phyloP scores from a whole-genome alignment of 306 rosid genomes.

The Albizia julibrissin region DNA sequence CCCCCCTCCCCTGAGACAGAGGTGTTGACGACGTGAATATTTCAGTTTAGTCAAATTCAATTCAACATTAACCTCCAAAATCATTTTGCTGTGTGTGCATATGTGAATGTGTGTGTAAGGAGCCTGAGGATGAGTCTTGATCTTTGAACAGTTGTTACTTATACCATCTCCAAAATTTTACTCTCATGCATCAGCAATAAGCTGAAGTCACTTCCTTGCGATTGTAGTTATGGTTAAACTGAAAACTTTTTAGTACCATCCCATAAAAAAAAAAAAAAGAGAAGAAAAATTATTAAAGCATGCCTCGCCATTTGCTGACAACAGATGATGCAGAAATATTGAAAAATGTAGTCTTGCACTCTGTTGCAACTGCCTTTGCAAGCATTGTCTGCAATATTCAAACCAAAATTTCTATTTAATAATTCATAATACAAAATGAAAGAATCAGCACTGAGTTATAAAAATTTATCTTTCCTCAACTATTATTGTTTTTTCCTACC shows the following conservation, averaged over 20 bases:
- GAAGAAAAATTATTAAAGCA: conserved; percentile 25
- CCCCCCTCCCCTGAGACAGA: too few relatives aligned
- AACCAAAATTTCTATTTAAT: conserved; percentile 26
- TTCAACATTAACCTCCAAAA: too few relatives aligned
- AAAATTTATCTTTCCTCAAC: neutral
- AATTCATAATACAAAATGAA: neutral
- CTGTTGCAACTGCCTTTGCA: conserved; percentile 99
- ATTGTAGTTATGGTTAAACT: neutral
- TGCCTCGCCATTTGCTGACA: conserved; percentile 99
- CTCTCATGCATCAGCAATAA: too few relatives aligned
- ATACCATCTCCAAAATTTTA: too few relatives aligned
- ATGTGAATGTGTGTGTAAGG: too few relatives aligned
- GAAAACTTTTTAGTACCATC: neutral
- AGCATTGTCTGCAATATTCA: conserved; percentile 84
- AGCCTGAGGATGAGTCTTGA: too few relatives aligned
- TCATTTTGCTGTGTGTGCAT: too few relatives aligned
- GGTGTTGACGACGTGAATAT: too few relatives aligned
- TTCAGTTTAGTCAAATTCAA: too few relatives aligned
- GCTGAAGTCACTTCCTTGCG: neutral
- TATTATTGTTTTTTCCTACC: neutral
- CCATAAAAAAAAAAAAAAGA: neutral
- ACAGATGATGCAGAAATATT: conserved; percentile 96
- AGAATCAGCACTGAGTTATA: neutral
- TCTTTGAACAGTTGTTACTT: too few relatives aligned
- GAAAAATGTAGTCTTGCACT: conserved; percentile 98